Percentiles rank a stretch among this genome's conserved stretches.
phyloP scores from a whole-genome alignment of 148 eudicot genomes.

The Camellia lanceoleosa region DNA sequence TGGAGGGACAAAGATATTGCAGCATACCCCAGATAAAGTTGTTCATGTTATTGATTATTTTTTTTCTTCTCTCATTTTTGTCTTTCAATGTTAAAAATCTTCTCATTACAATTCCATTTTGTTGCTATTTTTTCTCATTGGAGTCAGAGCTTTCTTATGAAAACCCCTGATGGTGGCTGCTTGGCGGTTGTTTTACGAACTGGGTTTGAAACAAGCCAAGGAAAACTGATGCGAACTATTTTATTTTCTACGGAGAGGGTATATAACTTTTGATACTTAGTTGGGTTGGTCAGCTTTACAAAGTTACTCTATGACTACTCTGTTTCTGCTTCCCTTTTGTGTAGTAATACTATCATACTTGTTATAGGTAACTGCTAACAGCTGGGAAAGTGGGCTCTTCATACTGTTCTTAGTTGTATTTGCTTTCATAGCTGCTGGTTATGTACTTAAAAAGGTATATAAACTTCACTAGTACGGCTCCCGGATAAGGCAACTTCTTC shows the following conservation, averaged over 20 bases:
- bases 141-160: constrained; percentile 61
- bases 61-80: not conserved
- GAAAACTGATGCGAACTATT: constrained; percentile 96
- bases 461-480: not conserved
- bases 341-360: constrained; percentile 17
- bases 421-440: constrained; percentile 96
- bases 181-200: constrained; percentile 93
- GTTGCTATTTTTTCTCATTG: constrained; percentile 5
- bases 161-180: constrained; percentile 97
- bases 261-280: constrained; percentile 18
- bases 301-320: not conserved
- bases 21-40: constrained; percentile 95
- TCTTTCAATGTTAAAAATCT: not conserved
- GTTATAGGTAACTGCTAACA: constrained; percentile 90
- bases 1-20: constrained; percentile 98
- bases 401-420: constrained; percentile 90
- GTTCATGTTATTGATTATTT: not conserved
- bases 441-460: constrained; percentile 92
- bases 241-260: constrained; percentile 98
- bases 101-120: not conserved
- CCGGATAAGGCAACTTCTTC: not conserved
- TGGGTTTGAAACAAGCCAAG: constrained; percentile 99
- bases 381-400: constrained; percentile 99
- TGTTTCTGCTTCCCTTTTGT: not conserved
- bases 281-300: not conserved